Conservation (phyloP, 164 flowering plant genomes). For the Nymphaea colorata region DNA sequence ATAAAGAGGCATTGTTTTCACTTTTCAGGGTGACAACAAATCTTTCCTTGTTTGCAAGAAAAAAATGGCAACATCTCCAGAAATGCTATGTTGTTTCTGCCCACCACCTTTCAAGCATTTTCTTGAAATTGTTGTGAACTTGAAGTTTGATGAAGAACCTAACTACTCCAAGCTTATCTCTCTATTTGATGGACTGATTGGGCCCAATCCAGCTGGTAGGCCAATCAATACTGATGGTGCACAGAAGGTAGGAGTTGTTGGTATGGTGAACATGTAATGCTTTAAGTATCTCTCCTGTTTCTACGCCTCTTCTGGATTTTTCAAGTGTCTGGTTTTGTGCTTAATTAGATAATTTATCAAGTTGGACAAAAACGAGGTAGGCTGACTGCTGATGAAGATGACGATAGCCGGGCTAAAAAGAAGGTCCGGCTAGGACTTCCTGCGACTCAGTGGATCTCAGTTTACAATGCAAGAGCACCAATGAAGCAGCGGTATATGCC, state of each 20-base stretch:
- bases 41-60: constrained; percentile 85
- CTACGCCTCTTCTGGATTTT: background rate
- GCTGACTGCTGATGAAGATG: constrained; percentile 55
- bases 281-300: background rate
- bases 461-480: constrained; percentile 68
- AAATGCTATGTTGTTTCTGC: constrained; percentile 68
- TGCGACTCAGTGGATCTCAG: constrained; percentile 85
- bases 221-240: constrained; percentile 92
- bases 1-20: background rate
- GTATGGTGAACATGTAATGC: background rate
- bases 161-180: constrained; percentile 69
- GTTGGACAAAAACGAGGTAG: constrained; percentile 89
- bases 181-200: constrained; percentile 59
- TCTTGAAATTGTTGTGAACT: constrained; percentile 72
- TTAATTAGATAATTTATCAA: constrained; percentile 24
- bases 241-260: constrained; percentile 39
- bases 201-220: constrained; percentile 68
- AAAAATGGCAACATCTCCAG: constrained; percentile 85
- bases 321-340: background rate
- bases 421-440: constrained; percentile 86
- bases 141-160: constrained; percentile 95
- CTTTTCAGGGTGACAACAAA: constrained; percentile 72
- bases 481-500: constrained; percentile 72
- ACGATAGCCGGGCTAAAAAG: constrained; percentile 68
- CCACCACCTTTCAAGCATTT: constrained; percentile 73